phyloP scores from a whole-genome alignment of 2,329 filamentous ascomycete species.

The Diaporthe destruens region DNA sequence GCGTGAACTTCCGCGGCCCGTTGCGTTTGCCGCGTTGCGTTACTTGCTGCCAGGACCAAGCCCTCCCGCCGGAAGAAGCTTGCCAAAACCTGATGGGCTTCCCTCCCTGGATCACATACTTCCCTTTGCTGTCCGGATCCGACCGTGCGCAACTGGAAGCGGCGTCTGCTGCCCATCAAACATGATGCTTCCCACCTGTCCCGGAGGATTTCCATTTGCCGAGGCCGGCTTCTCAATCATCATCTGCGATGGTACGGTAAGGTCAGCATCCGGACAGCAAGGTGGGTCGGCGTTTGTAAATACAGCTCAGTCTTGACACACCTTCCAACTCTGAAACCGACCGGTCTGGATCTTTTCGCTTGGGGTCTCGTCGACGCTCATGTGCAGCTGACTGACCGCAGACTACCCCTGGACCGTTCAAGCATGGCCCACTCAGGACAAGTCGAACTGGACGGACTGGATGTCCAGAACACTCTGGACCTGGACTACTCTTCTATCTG shows the following conservation, averaged over 20 bases:
- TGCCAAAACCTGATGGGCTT: conserved; percentile 35
- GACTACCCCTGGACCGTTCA: conserved; percentile 8
- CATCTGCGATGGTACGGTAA: conserved; percentile 50
- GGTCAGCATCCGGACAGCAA: conserved; percentile 64
- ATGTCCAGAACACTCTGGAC: conserved; percentile 1
- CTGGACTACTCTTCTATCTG: not conserved
- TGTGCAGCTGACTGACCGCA: conserved; percentile 34
- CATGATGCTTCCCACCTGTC: conserved; percentile 2
- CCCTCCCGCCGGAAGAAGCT: conserved; percentile 49
- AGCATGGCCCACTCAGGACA: not conserved
- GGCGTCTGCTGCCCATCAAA: conserved; percentile 10
- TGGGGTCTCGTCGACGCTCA: conserved; percentile 19
- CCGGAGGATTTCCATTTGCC: conserved; percentile 47
- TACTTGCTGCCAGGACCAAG: conserved; percentile 44
- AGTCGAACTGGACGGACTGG: not conserved
- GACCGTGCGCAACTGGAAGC: conserved; percentile 44
- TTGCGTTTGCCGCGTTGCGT: conserved; percentile 32
- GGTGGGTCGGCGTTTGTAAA: conserved; percentile 68
- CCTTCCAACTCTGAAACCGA: conserved; percentile 7
- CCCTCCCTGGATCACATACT: conserved; percentile 41
- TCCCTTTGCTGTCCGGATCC: conserved; percentile 57
- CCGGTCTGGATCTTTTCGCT: conserved; percentile 7
- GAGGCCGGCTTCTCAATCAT: conserved; percentile 46
- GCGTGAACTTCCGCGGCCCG: conserved; percentile 22
- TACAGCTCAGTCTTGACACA: conserved; percentile 59